Evolutionary conservation across 2,329 filamentous ascomycete species (phyloP), one percentile per base, ranked within the genome.

Genomic region (Alternaria burnsii): DNA sequence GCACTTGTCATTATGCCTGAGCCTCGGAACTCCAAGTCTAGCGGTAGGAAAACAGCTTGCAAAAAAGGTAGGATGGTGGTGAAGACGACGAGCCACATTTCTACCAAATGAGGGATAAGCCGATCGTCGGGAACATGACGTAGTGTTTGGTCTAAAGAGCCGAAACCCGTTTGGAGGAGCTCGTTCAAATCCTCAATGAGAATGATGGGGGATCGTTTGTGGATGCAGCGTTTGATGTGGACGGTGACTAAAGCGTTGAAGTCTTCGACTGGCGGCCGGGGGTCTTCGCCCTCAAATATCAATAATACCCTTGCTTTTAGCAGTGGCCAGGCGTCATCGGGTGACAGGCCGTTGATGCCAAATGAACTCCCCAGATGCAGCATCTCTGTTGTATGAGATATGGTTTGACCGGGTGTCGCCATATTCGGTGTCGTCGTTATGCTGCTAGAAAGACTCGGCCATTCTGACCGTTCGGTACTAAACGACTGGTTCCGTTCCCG

Each of bases 31-130:
- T 99, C 95, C 11, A 97, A 86, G 73, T 99, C 95, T 1, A 99
- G 82, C 0, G 94, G 95, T 2, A 99, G 82, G 74, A 99, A 97
- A 1, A 97, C 94, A 1, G 94, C 93, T 81, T 98, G 94, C 71
- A 99, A 89, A 74, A 97, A 98, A 0, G 95, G 95, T 5, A 98
- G 81, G 38, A 98, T 92, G 7, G 88, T 91, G 3, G 93, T 94
- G 72, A 97, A 97, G 0, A 95, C 94, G 47, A 95, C 89, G 60
- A 96, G 87, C 95, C 95, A 99, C 74, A 97, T 89, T 75, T 97
- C 93, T 3, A 97, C 94, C 1, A 99, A 84, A 57, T 93, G 89
- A 0, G 93, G 92, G 22, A 98, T 93, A n/a, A 98, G 86, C 34
- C 90, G 87, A 62, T 97, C 94, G 72, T 98, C 94, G 0, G 92